Conservation (phyloP, 768 basidiomycete genomes). For the Collybia nuda region DNA sequence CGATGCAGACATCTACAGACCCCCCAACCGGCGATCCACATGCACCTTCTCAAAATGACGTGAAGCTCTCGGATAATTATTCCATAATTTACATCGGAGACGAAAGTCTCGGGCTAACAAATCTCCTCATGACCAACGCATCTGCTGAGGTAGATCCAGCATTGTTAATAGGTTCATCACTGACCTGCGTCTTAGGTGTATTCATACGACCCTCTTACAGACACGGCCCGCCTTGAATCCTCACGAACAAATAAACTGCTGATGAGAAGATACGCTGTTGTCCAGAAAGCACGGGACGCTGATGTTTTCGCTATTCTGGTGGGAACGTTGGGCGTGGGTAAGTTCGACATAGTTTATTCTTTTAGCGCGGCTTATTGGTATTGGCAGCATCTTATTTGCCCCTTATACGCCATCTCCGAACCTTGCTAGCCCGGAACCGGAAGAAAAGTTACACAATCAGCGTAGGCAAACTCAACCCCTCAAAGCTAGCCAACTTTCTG, state of each 20-base stretch:
- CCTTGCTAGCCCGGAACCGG: constrained; percentile 57
- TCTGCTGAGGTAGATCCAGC: constrained; percentile 46
- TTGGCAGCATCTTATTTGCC: constrained; percentile 77
- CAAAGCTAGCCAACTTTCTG: constrained; percentile 93
- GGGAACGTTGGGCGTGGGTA: constrained; percentile 89
- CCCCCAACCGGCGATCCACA: constrained; percentile 8
- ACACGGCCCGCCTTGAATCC: constrained; percentile 55
- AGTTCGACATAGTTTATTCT: constrained; percentile 20
- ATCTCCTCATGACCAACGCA: constrained; percentile 83
- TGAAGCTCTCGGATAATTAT: constrained; percentile 1
- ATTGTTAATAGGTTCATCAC: neutral
- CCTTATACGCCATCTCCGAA: constrained; percentile 79
- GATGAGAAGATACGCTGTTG: constrained; percentile 84
- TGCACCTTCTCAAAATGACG: constrained; percentile 12
- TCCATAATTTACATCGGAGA: constrained; percentile 63
- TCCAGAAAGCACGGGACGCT: constrained; percentile 88
- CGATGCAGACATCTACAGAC: neutral
- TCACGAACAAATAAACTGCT: constrained; percentile 74
- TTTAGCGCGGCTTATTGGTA: neutral
- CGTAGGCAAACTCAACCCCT: constrained; percentile 92
- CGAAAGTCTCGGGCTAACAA: constrained; percentile 79
- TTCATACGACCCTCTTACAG: constrained; percentile 66
- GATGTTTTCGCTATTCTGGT: constrained; percentile 96
- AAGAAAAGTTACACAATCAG: constrained; percentile 96
- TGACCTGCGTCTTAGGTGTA: constrained; percentile 51